Evolutionary conservation across 1,284 basidiomycete genomes (phyloP).

Genomic region (Cystobasidium slooffiae): DNA sequence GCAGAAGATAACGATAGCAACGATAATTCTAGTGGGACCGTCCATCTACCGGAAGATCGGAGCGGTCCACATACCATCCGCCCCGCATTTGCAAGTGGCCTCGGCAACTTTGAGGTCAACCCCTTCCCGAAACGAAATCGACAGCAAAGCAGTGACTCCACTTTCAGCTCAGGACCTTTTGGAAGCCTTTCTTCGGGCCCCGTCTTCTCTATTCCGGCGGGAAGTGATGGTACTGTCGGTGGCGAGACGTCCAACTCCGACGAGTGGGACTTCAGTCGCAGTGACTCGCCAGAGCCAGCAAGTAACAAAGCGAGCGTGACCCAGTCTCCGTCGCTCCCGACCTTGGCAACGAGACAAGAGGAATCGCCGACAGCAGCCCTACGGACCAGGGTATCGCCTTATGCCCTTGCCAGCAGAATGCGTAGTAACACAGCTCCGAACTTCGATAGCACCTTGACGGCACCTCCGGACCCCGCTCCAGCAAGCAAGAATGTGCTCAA

Average conservation of each 20-base stretch:
- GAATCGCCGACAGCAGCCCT: slow-evolving; percentile 2
- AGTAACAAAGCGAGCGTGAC: background rate
- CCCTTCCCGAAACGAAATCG: slow-evolving; percentile 37
- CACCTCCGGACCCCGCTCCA: background rate
- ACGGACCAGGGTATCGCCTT: background rate
- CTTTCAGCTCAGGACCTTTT: slow-evolving; percentile 6
- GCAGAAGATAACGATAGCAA: slow-evolving; percentile 3
- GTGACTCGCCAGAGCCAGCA: slow-evolving; percentile 17
- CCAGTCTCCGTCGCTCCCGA: slow-evolving; percentile 33
- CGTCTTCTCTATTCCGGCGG: background rate
- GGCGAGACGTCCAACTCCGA: slow-evolving; percentile 8
- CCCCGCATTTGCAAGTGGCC: slow-evolving; percentile 22
- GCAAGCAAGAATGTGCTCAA: slow-evolving; percentile 29
- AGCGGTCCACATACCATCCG: slow-evolving; percentile 13
- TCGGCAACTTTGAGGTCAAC: slow-evolving; percentile 21
- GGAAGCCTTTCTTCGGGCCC: slow-evolving; percentile 14
- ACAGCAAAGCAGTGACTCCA: slow-evolving; percentile 18
- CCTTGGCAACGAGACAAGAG: slow-evolving; percentile 4
- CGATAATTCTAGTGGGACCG: background rate
- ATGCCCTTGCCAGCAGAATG: slow-evolving; percentile 16
- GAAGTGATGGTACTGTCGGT: background rate
- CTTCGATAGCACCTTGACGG: slow-evolving; percentile 13
- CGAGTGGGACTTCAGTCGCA: slow-evolving; percentile 16
- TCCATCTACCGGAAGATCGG: background rate
- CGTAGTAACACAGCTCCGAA: slow-evolving; percentile 39